phyloP scores from a whole-genome alignment of 2,329 filamentous ascomycete species.

The Penicillium frequentans region DNA sequence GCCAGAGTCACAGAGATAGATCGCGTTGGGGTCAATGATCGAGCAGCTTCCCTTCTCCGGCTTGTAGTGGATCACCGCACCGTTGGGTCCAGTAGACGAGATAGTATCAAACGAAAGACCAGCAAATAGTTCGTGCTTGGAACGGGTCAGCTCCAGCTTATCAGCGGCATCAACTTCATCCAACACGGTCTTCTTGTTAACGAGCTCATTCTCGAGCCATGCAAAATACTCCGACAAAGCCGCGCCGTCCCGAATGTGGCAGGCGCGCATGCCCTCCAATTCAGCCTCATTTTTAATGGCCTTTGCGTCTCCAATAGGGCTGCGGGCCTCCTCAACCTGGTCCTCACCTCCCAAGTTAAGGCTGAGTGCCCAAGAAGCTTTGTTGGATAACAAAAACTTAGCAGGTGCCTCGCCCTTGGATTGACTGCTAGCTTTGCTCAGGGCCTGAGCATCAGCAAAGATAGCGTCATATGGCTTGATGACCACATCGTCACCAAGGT shows the following conservation, averaged over 20 bases:
- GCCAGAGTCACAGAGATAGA: constrained; percentile 96
- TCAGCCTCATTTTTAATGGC: constrained; percentile 91
- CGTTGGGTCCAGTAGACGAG: constrained; percentile 88
- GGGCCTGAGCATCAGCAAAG: constrained; percentile 70
- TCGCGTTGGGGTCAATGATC: constrained; percentile 75
- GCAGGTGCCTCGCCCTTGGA: constrained; percentile 39
- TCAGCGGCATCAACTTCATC: constrained; percentile 92
- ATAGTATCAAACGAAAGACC: constrained; percentile 95
- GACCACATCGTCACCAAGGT: constrained; percentile 68
- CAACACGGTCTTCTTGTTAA: constrained; percentile 68
- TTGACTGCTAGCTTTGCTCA: constrained; percentile 52
- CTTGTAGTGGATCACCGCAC: constrained; percentile 93
- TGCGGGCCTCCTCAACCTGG: constrained; percentile 81
- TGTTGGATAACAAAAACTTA: constrained; percentile 85
- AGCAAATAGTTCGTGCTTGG: constrained; percentile 71
- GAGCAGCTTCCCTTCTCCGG: constrained; percentile 81
- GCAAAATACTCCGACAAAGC: constrained; percentile 91
- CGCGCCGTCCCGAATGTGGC: constrained; percentile 89
- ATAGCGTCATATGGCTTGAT: constrained; percentile 82
- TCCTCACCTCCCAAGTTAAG: constrained; percentile 81
- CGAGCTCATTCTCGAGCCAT: constrained; percentile 88
- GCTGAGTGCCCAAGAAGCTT: constrained; percentile 89
- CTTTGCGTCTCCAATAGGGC: constrained; percentile 86
- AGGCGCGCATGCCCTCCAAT: constrained; percentile 87
- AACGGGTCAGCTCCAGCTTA: constrained; percentile 69